Evolutionary conservation across 2,329 filamentous ascomycete species (phyloP), one percentile per base, ranked within the genome.

Genomic region (Rutstroemia sp.): DNA sequence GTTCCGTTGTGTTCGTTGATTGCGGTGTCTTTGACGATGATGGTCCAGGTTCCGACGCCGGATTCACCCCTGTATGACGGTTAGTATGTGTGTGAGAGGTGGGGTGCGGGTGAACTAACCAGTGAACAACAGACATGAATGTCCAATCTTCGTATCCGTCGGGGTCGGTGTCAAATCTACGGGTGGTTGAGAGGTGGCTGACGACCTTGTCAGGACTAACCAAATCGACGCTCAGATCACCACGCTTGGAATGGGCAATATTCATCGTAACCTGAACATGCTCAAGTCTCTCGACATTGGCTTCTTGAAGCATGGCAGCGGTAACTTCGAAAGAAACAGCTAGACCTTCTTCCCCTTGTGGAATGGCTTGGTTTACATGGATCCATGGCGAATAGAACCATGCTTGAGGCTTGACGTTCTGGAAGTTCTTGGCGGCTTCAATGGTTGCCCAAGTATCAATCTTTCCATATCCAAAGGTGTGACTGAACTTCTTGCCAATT

Each of bases 231-330:
- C 89, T 96, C 25, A 99, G 72, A 70, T 99, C 94, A 56, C 94
- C 94, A 62, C 94, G 87, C 58, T 88, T 86, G 2, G 81, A 84
- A 69, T 99, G 94, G 54, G 89, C 82, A 23, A 96, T 80, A 67
- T 99, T 99, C 92, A 99, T 99, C 2, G 92, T 97, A 38, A 99
- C 82, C 0, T 92, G 97, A 38, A 99, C 89, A 73, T 99, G 94
- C 75, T 99, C 94, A 25, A 99, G 69, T 16, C 88, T 84, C 66
- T 85, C 89, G 14, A 99, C 71, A 68, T 99, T 99, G 63, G 89
- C 89, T 21, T 83, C 73, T 67, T 86, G 82, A 57, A 97, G 75
- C 82, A 92, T 90, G 19, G 91, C 83, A 54, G 83, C 72, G 0
- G 89, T 96, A 40, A 99, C 83, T 49, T 91, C 84, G 64, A 95